Evolutionary conservation across 73 alveolate species (phyloP).

Genomic region (Blepharisma japonicum): DNA sequence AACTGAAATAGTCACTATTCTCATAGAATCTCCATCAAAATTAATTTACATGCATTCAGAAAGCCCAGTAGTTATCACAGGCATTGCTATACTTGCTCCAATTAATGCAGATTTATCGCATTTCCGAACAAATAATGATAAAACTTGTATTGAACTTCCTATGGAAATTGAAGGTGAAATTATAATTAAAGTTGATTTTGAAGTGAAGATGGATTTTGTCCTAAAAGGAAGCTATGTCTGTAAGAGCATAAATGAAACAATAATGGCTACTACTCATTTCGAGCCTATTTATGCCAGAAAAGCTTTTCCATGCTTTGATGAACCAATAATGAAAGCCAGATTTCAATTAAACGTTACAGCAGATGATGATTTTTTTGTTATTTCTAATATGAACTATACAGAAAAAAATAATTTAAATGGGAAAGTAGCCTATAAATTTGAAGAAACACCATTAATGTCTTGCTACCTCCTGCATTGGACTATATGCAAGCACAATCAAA

Average conservation of each 20-base stretch:
- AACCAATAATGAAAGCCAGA: slow-evolving; percentile 82
- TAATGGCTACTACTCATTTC: slow-evolving; percentile 41
- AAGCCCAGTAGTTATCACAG: not conserved
- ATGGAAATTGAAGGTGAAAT: not conserved
- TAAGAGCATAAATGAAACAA: not conserved
- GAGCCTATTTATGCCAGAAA: slow-evolving; percentile 65
- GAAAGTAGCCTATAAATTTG: slow-evolving; percentile 42
- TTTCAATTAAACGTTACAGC: not conserved
- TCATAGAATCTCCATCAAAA: not conserved
- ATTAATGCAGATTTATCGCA: not conserved
- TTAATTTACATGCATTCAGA: not conserved
- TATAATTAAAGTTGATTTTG: not conserved
- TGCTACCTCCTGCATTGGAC: slow-evolving; percentile 64
- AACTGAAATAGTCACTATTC: not conserved
- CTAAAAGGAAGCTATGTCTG: not conserved
- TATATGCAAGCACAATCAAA: slow-evolving; percentile 35
- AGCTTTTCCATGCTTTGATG: slow-evolving; percentile 89
- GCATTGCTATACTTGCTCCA: not conserved
- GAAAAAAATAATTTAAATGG: slow-evolving; percentile 29
- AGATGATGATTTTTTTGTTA: slow-evolving; percentile 1
- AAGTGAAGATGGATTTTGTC: not conserved
- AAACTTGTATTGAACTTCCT: not conserved
- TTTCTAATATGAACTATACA: slow-evolving; percentile 1
- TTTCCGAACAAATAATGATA: not conserved
- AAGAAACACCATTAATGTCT: slow-evolving; percentile 61